Evolutionary conservation across 495 filamentous ascomycete genomes (phyloP).

Genomic region (Lophiotrema nucula): DNA sequence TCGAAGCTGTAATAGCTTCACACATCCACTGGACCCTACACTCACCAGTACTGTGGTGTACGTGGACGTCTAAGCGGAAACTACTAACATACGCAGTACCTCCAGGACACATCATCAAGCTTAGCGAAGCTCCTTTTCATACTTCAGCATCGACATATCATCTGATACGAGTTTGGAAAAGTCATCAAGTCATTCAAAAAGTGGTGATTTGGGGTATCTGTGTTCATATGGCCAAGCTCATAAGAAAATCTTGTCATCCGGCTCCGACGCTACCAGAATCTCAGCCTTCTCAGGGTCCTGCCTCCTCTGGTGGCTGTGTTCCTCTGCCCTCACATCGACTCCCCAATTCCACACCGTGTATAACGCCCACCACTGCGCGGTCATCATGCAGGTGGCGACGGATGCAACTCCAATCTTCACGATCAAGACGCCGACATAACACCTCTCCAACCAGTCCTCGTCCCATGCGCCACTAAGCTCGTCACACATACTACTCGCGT

Average conservation of each 20-base stretch:
- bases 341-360: conserved; percentile 17
- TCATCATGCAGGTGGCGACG: conserved; percentile 10
- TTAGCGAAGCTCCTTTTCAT: no score
- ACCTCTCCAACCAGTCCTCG: conserved; percentile 6
- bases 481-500: not conserved
- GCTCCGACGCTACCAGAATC: not conserved
- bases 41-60: no score
- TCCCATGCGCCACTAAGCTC: conserved; percentile 6
- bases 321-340: not conserved
- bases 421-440: not conserved
- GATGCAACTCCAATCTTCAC: conserved; percentile 10
- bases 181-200: not conserved
- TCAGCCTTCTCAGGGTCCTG: not conserved
- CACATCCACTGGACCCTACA: no score
- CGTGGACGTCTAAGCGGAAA: no score
- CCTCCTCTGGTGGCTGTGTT: not conserved
- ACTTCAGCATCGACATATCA: not conserved
- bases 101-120: no score
- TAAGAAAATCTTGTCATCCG: not conserved
- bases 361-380: conserved; percentile 30
- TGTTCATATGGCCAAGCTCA: not conserved
- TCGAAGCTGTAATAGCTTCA: not conserved
- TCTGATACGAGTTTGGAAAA: not conserved
- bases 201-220: no score
- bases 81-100: no score